phyloP scores from a whole-genome alignment of 495 filamentous ascomycete genomes.

The Penicillium canariense region DNA sequence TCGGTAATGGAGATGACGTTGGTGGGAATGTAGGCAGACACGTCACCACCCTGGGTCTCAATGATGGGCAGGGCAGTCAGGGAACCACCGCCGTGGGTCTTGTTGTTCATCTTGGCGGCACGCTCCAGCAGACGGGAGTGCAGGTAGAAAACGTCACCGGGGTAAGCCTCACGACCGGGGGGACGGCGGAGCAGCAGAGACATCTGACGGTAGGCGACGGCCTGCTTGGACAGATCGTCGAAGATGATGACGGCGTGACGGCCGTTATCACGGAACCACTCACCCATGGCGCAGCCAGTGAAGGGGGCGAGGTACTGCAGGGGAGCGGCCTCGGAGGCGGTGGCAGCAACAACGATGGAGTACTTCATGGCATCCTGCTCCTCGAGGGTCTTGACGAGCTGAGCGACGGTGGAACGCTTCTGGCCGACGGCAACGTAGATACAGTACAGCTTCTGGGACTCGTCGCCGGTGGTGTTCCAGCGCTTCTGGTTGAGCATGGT shows the following conservation, averaged over 20 bases:
- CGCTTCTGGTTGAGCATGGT: slow-evolving; percentile 99
- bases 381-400: slow-evolving; percentile 98
- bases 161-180: slow-evolving; percentile 99
- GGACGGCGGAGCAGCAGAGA: slow-evolving; percentile 98
- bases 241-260: slow-evolving; percentile 92
- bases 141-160: slow-evolving; percentile 99
- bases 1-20: slow-evolving; percentile 99
- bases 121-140: slow-evolving; percentile 99
- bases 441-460: slow-evolving; percentile 98
- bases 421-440: slow-evolving; percentile 98
- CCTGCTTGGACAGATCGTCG: slow-evolving; percentile 98
- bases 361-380: slow-evolving; percentile 99
- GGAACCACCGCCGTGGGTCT: slow-evolving; percentile 93
- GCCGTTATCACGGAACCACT: slow-evolving; percentile 88
- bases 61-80: slow-evolving; percentile 97
- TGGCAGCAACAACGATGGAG: slow-evolving; percentile 90
- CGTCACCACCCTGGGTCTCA: slow-evolving; percentile 99
- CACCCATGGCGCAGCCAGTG: slow-evolving; percentile 77
- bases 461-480: slow-evolving; percentile 87
- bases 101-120: slow-evolving; percentile 98
- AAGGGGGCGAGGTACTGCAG: slow-evolving; percentile 96
- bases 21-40: slow-evolving; percentile 99
- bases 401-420: slow-evolving; percentile 98
- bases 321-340: slow-evolving; percentile 93
- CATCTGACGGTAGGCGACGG: slow-evolving; percentile 99